Evolutionary conservation across 768 basidiomycete genomes (phyloP).

Genomic region (Hypholoma sublateritium): DNA sequence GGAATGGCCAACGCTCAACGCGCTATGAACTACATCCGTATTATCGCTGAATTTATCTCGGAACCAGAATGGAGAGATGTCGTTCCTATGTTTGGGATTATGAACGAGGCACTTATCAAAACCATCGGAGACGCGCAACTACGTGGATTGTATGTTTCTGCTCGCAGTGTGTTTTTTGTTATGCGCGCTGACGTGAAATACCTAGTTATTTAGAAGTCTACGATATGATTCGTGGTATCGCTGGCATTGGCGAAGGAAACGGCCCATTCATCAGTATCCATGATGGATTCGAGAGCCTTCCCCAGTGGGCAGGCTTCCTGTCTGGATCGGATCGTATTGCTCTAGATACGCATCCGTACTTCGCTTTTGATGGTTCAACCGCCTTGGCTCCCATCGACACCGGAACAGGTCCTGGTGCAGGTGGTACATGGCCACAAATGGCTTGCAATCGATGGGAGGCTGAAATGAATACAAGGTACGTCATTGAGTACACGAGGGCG

Average conservation of each 20-base stretch:
- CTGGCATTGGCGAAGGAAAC: slow-evolving; percentile 70
- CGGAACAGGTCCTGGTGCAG: slow-evolving; percentile 35
- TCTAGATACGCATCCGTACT: slow-evolving; percentile 41
- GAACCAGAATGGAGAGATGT: slow-evolving; percentile 73
- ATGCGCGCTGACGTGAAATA: slow-evolving; percentile 2
- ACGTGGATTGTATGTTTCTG: slow-evolving; percentile 60
- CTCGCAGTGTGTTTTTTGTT: slow-evolving; percentile 14
- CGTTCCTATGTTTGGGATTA: slow-evolving; percentile 60
- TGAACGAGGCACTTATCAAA: slow-evolving; percentile 58
- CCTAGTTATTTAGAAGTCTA: slow-evolving; percentile 57
- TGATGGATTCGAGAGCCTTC: slow-evolving; percentile 46
- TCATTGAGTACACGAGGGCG: slow-evolving; percentile 26
- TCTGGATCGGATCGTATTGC: slow-evolving; percentile 40
- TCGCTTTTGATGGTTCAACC: slow-evolving; percentile 45
- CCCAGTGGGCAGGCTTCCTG: slow-evolving; percentile 32
- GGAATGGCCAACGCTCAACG: slow-evolving; percentile 86
- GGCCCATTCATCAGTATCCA: slow-evolving; percentile 54
- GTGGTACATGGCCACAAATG: slow-evolving; percentile 45
- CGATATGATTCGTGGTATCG: slow-evolving; percentile 67
- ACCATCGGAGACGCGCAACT: slow-evolving; percentile 58
- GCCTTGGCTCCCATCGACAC: slow-evolving; percentile 35
- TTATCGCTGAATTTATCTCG: slow-evolving; percentile 79
- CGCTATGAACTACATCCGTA: slow-evolving; percentile 74
- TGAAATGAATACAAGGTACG: slow-evolving; percentile 51
- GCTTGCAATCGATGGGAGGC: slow-evolving; percentile 64